These are phyloP conservation scores for Pseudogymnoascus sp. DNA, from an alignment of 2,329 filamentous ascomycete species.

Conservation along the genomic window DNA sequence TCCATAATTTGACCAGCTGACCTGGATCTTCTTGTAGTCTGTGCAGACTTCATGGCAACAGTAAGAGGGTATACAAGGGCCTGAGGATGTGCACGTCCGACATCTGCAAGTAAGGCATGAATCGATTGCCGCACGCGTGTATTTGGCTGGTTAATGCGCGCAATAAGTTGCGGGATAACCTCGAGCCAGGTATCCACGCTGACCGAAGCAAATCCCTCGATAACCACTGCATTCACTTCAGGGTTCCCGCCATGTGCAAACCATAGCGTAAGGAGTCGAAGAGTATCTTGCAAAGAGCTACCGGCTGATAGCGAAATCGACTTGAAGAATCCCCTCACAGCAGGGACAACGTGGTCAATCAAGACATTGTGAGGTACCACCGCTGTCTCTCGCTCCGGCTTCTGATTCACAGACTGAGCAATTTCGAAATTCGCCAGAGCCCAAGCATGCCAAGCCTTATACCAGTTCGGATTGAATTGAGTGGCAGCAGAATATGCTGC, in stretches of 20 bases:
- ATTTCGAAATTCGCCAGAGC: constrained; percentile 98
- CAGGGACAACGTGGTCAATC: constrained; percentile 84
- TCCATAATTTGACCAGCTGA: constrained; percentile 95
- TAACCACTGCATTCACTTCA: constrained; percentile 83
- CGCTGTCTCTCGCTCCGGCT: constrained; percentile 21
- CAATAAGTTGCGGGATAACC: constrained; percentile 95
- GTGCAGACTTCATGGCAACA: constrained; percentile 90
- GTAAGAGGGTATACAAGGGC: constrained; percentile 95
- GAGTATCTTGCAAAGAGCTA: constrained; percentile 90
- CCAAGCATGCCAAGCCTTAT: constrained; percentile 99
- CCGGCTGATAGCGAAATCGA: constrained; percentile 87
- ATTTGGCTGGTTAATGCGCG: constrained; percentile 94
- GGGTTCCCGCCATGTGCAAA: constrained; percentile 84
- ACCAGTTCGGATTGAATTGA: constrained; percentile 88
- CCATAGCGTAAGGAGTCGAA: constrained; percentile 89
- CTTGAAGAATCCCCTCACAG: constrained; percentile 92
- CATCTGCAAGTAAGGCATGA: constrained; percentile 83
- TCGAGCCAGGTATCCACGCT: constrained; percentile 98
- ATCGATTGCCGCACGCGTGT: constrained; percentile 80
- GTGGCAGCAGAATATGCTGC: constrained; percentile 89
- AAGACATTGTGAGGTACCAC: constrained; percentile 58
- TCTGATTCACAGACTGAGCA: constrained; percentile 61
- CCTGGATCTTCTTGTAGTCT: constrained; percentile 72
- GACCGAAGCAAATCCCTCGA: constrained; percentile 82
- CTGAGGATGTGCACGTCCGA: constrained; percentile 90